Base-by-base conservation (phyloP, 306 rosid genomes). In the Glycyrrhiza uralensis region DNA sequence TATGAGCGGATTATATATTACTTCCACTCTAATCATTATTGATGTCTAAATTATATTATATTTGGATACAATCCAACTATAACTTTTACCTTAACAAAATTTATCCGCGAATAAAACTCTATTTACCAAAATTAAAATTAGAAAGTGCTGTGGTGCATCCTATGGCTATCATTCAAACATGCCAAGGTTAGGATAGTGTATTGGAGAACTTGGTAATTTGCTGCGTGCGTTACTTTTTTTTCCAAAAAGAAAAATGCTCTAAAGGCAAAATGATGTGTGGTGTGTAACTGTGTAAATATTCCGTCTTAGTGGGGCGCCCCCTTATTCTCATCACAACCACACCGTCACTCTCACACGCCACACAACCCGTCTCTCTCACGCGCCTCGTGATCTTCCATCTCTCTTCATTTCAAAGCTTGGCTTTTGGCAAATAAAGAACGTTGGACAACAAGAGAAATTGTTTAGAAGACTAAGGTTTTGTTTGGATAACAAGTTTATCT, bases 211-310 rank as follows among this genome's bases (percentile, higher is more conserved):
- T 15, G 66, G 49, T 69, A 26, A 41, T 56, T 71, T 56, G 54
- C 15, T 12, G 32, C 5, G 14, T 35, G 63, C 6, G 72, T 35
- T 32, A 22, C 78, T 73, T 49, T 33, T 10, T n/a, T n/a, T n/a
- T n/a, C n/a, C n/a, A 58, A 58, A n/a, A 26, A 66, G 32, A 23
- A 12, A 35, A 35, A 8, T 7, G 10, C n/a, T 23, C 55, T 3
- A 50, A 51, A 65, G 73, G 65, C 74, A 75, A 66, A 65, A 52
- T 2, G 64, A 74, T 50, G 63, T 19, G 15, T 6, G 35, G 59
- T 72, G 69, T 41, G 54, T 11, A 36, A 47, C 61, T 35, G 64
- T 74, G 33, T 17, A 44, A 44, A 22, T 66, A 66, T 45, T 44
- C 56, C 12, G 3, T 28, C n/a, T 35, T n/a, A 60, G 30, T 58